These are phyloP conservation scores for Diversispora eburnea DNA, from an alignment of 192 early-diverging fungal genomes.

Conservation along the genomic window DNA sequence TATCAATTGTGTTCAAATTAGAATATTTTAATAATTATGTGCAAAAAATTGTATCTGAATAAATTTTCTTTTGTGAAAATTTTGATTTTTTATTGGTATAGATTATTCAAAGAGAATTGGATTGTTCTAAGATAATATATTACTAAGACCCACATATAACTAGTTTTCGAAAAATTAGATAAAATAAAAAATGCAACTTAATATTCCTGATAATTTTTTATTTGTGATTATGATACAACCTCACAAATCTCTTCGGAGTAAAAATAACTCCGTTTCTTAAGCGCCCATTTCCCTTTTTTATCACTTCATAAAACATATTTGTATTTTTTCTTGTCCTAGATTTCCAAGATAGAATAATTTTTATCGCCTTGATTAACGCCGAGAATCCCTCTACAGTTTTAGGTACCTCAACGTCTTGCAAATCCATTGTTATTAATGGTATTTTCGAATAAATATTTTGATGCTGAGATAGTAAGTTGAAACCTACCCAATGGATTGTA, in stretches of 20 bases:
- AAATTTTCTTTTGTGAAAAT: too few species aligned
- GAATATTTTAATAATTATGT: too few species aligned
- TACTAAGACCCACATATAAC: too few species aligned
- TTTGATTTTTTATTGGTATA: too few species aligned
- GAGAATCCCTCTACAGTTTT: constrained; percentile 4
- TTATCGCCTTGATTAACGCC: neutral
- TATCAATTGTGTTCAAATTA: too few species aligned
- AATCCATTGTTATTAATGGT: constrained; percentile 7
- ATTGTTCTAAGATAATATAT: too few species aligned
- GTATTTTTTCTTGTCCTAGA: neutral
- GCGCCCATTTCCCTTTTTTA: neutral
- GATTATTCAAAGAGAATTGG: too few species aligned
- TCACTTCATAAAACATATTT: neutral
- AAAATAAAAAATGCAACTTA: too few species aligned
- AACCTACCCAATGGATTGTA: constrained; percentile 1
- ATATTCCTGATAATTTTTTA: too few species aligned
- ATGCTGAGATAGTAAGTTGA: neutral
- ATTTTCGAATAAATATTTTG: constrained; percentile 18
- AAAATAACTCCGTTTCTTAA: neutral
- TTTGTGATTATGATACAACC: too few species aligned
- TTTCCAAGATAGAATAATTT: constrained; percentile 6
- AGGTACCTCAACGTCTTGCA: neutral
- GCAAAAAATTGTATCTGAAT: too few species aligned
- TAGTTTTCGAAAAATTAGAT: too few species aligned
- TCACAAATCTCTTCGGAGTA: neutral